Base-by-base conservation (phyloP, 306 rosid species). In the Delonix regia region DNA sequence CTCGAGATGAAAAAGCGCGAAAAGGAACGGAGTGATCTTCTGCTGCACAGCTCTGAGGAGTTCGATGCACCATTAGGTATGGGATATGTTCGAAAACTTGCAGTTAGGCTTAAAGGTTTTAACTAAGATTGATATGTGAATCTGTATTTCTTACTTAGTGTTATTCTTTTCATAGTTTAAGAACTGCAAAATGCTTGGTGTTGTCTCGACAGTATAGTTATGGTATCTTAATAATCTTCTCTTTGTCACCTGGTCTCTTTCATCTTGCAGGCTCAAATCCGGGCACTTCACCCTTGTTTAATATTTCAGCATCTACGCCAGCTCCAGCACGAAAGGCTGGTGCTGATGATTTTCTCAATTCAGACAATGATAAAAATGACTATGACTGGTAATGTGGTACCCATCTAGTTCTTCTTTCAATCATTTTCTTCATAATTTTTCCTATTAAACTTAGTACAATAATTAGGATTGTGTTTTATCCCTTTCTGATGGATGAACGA, bases 1-100 rank as follows among this genome's bases (percentile, higher is more conserved):
- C 83, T 88, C 13, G 97, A 92, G 80, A 87, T 94, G 97, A 88
- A 80, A 75, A 96, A 88, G 80, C 95, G 97, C 34, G 99, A 93
- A 87, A 90, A 86, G 80, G 99, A 96, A 75, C 85, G 88, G 41
- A 86, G 77, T 47, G 96, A 93, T 85, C 92, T 87, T 82, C 78
- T 94, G 76, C 90, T 88, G 3, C 90, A 88, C 72, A 75, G 69
- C 79, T 88, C 90, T 0, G 88, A 90, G n/a, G 97, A 88, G 61
- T 83, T 90, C 30, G 96, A 84, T 78, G 82, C 90, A 12, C 80
- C 97, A 6, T 84, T 87, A 87, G 94, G 97, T 91, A 12, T 67
- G 42, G 72, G 72, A 8, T 56, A 27, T 41, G 48, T 19, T 76
- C 73, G 9, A 45, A 24, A 44, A 2, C 44, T 15, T 21, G 71